These are phyloP conservation scores for Mimosa bimucronata DNA, from an alignment of 306 rosid species.

Conservation along the genomic window DNA sequence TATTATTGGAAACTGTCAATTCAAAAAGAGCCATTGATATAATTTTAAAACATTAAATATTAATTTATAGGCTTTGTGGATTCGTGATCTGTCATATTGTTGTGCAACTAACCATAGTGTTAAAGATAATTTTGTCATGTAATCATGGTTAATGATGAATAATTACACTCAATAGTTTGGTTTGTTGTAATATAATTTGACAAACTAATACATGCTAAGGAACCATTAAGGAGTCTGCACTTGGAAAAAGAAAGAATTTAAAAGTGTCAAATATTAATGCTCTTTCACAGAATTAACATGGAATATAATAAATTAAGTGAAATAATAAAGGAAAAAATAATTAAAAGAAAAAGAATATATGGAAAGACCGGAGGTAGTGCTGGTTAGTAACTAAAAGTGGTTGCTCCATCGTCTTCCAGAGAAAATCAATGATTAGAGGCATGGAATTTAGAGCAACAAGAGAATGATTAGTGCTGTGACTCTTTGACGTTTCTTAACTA, in stretches of 20 bases:
- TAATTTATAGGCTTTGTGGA: constrained; percentile 34
- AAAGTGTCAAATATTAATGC: background rate
- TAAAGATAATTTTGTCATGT: constrained; percentile 30
- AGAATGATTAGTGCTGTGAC: constrained; percentile 65
- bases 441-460: constrained; percentile 47
- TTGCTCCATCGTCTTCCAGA: constrained; percentile 63
- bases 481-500: constrained; percentile 52
- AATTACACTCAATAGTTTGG: constrained; percentile 40
- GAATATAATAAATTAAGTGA: constrained; percentile 7
- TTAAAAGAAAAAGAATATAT: constrained; percentile 9
- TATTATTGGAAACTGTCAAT: background rate
- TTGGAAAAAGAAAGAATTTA: background rate
- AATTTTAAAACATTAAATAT: background rate
- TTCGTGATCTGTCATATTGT: constrained; percentile 44
- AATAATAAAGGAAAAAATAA: background rate
- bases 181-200: constrained; percentile 43
- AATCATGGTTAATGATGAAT: constrained; percentile 43
- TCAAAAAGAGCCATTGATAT: background rate
- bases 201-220: constrained; percentile 25
- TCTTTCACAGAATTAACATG: constrained; percentile 14
- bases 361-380: constrained; percentile 45
- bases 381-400: constrained; percentile 73
- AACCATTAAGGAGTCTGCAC: background rate
- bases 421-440: constrained; percentile 48
- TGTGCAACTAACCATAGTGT: constrained; percentile 38